Base-by-base conservation (phyloP, 805 yeast genomes). In the Starmerella vaccinii region DNA sequence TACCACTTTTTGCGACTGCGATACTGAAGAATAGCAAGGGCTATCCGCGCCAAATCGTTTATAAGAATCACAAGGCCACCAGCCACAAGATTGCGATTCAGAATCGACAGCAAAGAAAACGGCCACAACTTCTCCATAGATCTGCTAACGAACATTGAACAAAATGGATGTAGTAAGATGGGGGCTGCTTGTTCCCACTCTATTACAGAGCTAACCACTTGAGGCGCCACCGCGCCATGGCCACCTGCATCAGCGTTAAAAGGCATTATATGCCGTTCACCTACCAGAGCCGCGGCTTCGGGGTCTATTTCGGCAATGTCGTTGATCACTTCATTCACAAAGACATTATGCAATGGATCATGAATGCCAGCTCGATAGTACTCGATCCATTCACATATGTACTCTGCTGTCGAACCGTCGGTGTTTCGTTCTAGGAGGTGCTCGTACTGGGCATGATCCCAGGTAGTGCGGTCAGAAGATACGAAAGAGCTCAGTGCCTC, bases 81-180 rank as follows among this genome's bases (percentile, higher is more conserved):
- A 15, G 45, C 45, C 10, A 41, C 23, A 6, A 41, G 45, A n/a
- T 41, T 41, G 32, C 45, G 45, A 16, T 26, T 41, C 45, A 26
- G 26, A 7, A 24, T 27, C 3, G 45, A 4, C 12, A 41, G 9
- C 4, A 24, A 7, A 2, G 45, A 41, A 15, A 41, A 26, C 1
- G 45, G 45, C 34, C 45, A 41, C 8, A 27, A 4, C 4, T 1
- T 8, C 5, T n/a, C 6, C 5, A 41, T n/a, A 7, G 16, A 5
- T 7, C 16, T 2, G 23, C 45, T 27, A n/a, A 16, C 15, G 3
- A 27, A 16, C 18, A 26, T 26, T 8, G 45, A 7, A 15, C 21
- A 5, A 24, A 26, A 27, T 15, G 45, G 45, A 9, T 7, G 27
- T 5, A 21, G 1, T 7, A 41, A 5, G 10, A 41, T 16, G 7